Evolutionary conservation across 805 yeast species (phyloP).

Genomic region (Yarrowia phangngaensis): DNA sequence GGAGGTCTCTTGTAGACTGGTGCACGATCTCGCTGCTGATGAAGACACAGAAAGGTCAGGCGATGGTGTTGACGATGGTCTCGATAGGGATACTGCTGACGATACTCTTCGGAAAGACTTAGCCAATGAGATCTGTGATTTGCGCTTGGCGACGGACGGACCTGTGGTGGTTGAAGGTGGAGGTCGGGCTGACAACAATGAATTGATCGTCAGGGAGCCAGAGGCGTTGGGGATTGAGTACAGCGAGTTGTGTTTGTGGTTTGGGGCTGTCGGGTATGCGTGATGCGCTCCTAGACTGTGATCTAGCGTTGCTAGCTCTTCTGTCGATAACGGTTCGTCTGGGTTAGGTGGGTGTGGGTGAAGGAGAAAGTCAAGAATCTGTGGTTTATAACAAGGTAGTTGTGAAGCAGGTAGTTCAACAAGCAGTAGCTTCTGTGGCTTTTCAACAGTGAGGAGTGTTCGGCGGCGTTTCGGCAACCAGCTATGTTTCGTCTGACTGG

Average conservation of each 20-base stretch:
- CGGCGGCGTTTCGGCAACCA: not conserved
- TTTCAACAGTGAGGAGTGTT: not conserved
- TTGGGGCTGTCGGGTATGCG: conserved; percentile 9
- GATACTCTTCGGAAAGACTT: conserved; percentile 17
- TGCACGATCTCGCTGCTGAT: not conserved
- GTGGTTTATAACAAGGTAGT: not conserved
- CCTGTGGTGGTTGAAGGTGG: not conserved
- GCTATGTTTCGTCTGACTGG: no score
- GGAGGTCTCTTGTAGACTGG: no score
- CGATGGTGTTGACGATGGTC: not conserved
- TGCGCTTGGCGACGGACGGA: conserved; percentile 6
- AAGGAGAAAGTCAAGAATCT: not conserved
- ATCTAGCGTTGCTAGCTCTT: conserved; percentile 25
- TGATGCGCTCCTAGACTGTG: conserved; percentile 24
- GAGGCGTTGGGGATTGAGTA: conserved; percentile 24
- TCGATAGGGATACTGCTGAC: conserved; percentile 5
- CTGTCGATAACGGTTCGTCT: conserved; percentile 24
- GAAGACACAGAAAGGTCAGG: not conserved
- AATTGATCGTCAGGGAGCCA: conserved; percentile 24
- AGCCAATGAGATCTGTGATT: conserved; percentile 19
- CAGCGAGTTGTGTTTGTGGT: not conserved
- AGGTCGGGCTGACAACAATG: conserved; percentile 1
- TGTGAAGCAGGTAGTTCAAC: no score
- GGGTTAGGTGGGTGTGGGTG: conserved; percentile 2
- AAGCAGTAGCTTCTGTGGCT: not conserved